Evolutionary conservation across 2,329 filamentous ascomycete genomes (phyloP), one percentile per base, ranked within the genome.

Genomic region (Trichoderma aggressivum): DNA sequence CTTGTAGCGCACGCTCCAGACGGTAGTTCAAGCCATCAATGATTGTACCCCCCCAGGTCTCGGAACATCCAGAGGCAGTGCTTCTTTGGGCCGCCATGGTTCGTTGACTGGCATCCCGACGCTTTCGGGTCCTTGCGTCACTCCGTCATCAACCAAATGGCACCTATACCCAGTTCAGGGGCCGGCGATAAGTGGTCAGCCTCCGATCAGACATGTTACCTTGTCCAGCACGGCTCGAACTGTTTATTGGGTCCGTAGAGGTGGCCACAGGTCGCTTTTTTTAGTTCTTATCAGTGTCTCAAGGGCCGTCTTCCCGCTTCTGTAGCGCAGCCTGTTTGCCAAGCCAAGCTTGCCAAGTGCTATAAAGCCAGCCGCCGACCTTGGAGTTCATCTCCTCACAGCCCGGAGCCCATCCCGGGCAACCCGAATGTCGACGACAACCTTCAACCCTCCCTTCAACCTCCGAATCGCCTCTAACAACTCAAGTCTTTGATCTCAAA

Each of bases 121-220:
- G 65, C 65, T 66, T 53, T 55, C 32, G 61, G 62, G 60, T 47
- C 70, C 70, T 67, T 67, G 70, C 70, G 70, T 71, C 70, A 71
- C 70, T 62, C 70, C 70, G 53, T 56, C 61, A 66, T 71, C 56
- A 66, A 67, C 14, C 56, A 43, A 32, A 8, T 43, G 18, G 43
- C 43, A 47, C 32, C n/a, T 39, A 28, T 66, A 60, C 65, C 56
- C 56, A 71, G 43, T 55, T 67, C 34, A 71, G 69, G 69, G 69
- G 69, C 62, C 39, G 36, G 28, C 60, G 30, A 55, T 59, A 62
- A 43, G 60, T 59, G 43, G 60, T 64, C 60, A 70, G 60, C 53
- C 21, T 59, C 61, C 53, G 28, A 59, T 60, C 60, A 62, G 30
- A 59, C 61, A 39, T 60, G 39, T 61, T 69, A 50, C 53, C 36